Conservation (phyloP, 1,284 basidiomycete species). For the Ganoderma resinaceum region DNA sequence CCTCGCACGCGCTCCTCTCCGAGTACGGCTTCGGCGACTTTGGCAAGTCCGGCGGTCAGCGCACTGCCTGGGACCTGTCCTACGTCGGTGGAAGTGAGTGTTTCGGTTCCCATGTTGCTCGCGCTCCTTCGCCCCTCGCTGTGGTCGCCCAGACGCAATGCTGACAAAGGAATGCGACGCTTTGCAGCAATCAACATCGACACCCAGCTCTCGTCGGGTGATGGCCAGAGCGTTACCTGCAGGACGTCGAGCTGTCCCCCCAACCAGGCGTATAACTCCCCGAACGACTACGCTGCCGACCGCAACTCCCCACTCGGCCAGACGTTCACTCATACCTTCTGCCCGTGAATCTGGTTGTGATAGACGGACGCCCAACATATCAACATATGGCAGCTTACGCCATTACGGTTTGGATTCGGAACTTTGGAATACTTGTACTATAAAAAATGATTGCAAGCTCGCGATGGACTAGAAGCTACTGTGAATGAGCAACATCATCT, state of each 20-base stretch:
- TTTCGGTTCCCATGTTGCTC: neutral
- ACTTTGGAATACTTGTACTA: neutral
- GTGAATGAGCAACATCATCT: too few species aligned
- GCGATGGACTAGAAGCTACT: too few species aligned
- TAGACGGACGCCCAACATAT: neutral
- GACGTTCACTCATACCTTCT: slow-evolving; percentile 6
- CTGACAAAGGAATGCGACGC: neutral
- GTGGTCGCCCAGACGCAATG: too few species aligned
- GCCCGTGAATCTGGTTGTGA: neutral
- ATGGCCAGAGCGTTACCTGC: slow-evolving; percentile 2
- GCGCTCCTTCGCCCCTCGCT: neutral
- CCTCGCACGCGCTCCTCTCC: slow-evolving; percentile 1
- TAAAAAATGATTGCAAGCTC: too few species aligned
- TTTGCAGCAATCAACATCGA: slow-evolving; percentile 3
- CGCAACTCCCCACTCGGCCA: slow-evolving; percentile 3
- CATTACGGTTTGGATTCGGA: neutral
- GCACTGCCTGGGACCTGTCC: slow-evolving; percentile 3
- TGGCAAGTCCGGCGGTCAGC: neutral
- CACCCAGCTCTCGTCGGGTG: neutral
- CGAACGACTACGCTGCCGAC: slow-evolving; percentile 6
- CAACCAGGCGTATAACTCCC: neutral
- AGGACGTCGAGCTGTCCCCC: slow-evolving; percentile 1
- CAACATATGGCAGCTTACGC: too few species aligned
- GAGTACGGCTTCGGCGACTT: slow-evolving; percentile 5
- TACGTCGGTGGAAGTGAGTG: neutral